Conservation (phyloP, 192 early-diverging fungal genomes). For the Coemansia asiatica region DNA sequence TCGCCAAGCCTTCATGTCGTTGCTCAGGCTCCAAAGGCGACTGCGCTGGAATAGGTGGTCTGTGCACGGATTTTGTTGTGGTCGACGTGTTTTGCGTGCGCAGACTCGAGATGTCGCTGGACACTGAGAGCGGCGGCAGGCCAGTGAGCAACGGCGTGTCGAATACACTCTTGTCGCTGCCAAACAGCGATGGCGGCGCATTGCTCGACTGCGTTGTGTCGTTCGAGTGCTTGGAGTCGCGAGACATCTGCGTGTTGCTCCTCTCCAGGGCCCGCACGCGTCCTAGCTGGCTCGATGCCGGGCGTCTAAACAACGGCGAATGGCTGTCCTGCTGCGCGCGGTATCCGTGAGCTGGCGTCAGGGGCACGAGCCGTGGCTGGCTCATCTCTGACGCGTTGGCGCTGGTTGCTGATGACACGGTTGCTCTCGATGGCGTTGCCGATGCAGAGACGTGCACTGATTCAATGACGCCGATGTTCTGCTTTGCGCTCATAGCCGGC, state of each 20-base stretch:
- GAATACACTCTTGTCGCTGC: conserved; percentile 51
- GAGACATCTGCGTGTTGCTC: conserved; percentile 17
- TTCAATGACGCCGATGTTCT: conserved; percentile 45
- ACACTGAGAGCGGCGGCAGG: conserved; percentile 41
- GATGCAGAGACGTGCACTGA: conserved; percentile 10
- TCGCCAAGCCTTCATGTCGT: not conserved
- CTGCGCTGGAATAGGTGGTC: not conserved
- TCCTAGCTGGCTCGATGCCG: conserved; percentile 1
- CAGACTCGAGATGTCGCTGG: conserved; percentile 48
- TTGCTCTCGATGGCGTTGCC: not conserved
- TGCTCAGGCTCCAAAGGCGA: not conserved
- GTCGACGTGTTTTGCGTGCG: conserved; percentile 21
- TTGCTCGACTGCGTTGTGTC: conserved; percentile 50
- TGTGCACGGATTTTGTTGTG: not conserved
- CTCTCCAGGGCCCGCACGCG: conserved; percentile 9
- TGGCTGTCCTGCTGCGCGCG: not conserved
- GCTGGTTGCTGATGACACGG: not conserved
- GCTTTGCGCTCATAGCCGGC: conserved; percentile 31
- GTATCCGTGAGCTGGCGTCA: conserved; percentile 22
- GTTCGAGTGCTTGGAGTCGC: conserved; percentile 35
- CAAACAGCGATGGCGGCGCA: conserved; percentile 49
- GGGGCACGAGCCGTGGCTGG: conserved; percentile 23
- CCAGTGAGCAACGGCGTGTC: conserved; percentile 42
- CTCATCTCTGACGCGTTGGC: not conserved
- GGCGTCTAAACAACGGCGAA: not conserved